phyloP scores from a whole-genome alignment of 2,329 filamentous ascomycete species.

The Hyphodiscus sp. region DNA sequence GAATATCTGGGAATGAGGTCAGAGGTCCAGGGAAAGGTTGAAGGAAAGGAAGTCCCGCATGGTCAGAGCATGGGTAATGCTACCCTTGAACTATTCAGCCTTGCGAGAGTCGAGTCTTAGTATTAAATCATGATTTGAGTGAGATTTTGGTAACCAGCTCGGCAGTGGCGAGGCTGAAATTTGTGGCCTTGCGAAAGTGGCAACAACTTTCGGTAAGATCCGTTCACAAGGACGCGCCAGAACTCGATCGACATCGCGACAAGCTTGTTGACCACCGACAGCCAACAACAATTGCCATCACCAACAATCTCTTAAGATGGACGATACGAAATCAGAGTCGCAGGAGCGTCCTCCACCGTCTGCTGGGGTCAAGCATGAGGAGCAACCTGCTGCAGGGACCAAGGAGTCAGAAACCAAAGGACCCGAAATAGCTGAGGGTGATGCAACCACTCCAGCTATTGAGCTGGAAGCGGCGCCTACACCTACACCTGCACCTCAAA shows the following conservation, averaged over 20 bases:
- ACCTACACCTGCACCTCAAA: conserved; percentile 1
- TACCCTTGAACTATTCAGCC: neutral
- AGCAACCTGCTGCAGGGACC: neutral
- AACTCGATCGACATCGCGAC: neutral
- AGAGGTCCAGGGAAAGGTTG: neutral
- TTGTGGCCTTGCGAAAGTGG: neutral
- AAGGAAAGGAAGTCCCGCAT: neutral
- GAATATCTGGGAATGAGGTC: too few species aligned
- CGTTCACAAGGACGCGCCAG: neutral
- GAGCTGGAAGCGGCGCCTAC: neutral
- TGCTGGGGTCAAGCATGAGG: conserved; percentile 16
- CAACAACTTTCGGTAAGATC: neutral
- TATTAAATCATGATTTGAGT: neutral
- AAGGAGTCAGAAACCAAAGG: neutral
- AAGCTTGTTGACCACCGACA: neutral
- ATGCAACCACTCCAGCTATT: conserved; percentile 10
- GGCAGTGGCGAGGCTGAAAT: neutral
- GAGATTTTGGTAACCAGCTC: neutral
- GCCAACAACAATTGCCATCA: conserved; percentile 3
- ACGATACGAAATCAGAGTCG: conserved; percentile 16
- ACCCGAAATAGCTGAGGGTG: conserved; percentile 6
- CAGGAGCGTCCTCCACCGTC: conserved; percentile 9
- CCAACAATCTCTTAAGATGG: conserved; percentile 1
- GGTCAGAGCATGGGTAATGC: neutral
- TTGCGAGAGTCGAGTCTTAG: neutral